These are phyloP conservation scores for Oldenlandia corymbosa DNA, from an alignment of 257 asterid species.

Conservation along the genomic window DNA sequence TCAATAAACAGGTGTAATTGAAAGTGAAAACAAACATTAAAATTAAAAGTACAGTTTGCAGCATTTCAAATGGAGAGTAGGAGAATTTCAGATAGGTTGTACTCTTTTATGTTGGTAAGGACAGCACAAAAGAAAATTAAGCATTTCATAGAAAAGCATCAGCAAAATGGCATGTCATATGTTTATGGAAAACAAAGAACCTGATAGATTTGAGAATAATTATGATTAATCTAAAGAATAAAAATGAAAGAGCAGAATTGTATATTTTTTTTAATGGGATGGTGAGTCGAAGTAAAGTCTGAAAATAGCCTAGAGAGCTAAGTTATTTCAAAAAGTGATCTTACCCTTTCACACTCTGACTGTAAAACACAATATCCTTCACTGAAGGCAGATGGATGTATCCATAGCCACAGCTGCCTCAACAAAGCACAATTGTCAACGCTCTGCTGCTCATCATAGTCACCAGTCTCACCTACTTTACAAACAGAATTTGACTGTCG, in stretches of 20 bases:
- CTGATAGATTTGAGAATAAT: background rate
- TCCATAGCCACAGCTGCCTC: constrained; percentile 74
- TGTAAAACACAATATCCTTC: constrained; percentile 67
- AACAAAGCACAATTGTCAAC: constrained; percentile 18
- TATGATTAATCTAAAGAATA: background rate
- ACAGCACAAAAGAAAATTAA: background rate
- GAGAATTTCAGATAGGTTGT: background rate
- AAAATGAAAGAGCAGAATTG: background rate
- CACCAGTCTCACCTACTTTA: constrained; percentile 15
- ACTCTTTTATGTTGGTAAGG: background rate
- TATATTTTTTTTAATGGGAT: background rate
- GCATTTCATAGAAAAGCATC: background rate
- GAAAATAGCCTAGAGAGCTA: background rate
- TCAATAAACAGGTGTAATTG: background rate
- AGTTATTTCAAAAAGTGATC: background rate
- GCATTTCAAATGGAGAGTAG: too few species aligned
- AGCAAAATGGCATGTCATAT: background rate
- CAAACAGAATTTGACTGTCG: constrained; percentile 18
- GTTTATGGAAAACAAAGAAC: background rate
- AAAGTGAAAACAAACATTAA: background rate
- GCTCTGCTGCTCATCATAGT: constrained; percentile 23
- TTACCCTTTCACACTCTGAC: constrained; percentile 54
- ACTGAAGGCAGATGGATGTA: constrained; percentile 74
- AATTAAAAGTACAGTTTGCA: too few species aligned
- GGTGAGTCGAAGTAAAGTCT: background rate